phyloP scores from a whole-genome alignment of 176 grass and related monocot species.

The Cenchrus purpureus region DNA sequence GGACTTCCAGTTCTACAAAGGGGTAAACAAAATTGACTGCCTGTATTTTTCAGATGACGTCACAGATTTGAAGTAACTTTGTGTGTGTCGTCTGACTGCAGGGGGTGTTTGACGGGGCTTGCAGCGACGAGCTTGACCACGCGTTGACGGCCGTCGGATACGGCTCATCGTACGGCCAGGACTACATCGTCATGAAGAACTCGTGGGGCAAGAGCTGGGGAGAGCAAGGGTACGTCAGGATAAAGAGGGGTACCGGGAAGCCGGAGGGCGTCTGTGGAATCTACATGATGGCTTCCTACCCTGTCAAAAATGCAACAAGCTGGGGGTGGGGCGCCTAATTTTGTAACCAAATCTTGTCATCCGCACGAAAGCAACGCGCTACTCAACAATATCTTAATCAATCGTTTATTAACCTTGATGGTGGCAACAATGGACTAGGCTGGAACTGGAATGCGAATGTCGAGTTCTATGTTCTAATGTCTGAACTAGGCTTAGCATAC shows the following conservation, averaged over 20 bases:
- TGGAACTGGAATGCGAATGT: no score
- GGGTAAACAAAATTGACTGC: conserved; percentile 41
- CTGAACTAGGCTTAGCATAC: no score
- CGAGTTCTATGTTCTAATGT: no score
- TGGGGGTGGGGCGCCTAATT: conserved; percentile 41
- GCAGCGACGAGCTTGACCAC: conserved; percentile 65
- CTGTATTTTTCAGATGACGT: not conserved
- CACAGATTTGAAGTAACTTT: not conserved
- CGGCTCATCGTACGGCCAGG: conserved; percentile 56
- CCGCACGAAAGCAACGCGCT: not conserved
- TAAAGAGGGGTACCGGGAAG: conserved; percentile 69
- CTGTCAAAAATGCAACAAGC: conserved; percentile 46
- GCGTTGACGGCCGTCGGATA: conserved; percentile 78
- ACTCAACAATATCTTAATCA: no score
- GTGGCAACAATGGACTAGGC: no score
- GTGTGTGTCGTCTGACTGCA: conserved; percentile 29
- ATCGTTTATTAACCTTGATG: no score
- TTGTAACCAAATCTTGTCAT: conserved; percentile 35
- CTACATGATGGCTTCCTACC: conserved; percentile 80
- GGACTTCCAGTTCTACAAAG: conserved; percentile 91
- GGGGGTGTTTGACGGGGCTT: conserved; percentile 75
- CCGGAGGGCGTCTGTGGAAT: conserved; percentile 74
- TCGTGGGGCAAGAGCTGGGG: conserved; percentile 82
- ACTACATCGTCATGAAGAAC: conserved; percentile 84
- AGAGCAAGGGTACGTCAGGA: conserved; percentile 75